Percentiles rank a stretch among this genome's conserved stretches.
These are phyloP conservation scores for Citrus sinensis DNA, from an alignment of 345 rosid species.

Conservation along the genomic window DNA sequence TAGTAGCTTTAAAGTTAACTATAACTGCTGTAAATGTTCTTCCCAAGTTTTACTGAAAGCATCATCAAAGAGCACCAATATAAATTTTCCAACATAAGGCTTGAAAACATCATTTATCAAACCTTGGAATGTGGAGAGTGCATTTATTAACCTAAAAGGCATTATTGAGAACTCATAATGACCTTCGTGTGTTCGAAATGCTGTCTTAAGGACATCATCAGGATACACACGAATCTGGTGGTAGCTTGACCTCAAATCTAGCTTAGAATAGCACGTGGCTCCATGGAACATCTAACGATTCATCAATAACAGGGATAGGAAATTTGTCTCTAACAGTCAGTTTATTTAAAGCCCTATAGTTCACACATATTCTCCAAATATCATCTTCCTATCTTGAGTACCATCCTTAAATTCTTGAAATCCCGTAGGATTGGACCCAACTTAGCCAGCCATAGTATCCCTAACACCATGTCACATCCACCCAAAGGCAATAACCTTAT, in stretches of 20 bases:
- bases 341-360: not conserved
- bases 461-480: not conserved
- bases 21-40: not conserved
- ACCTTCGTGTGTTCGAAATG: too few relatives aligned
- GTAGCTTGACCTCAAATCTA: not conserved
- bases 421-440: not conserved
- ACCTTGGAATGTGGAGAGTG: not conserved
- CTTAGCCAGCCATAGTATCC: not conserved
- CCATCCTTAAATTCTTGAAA: not conserved
- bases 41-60: not conserved
- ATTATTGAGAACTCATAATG: too few relatives aligned
- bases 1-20: not conserved
- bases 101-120: not conserved
- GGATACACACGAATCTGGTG: not conserved
- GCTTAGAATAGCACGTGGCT: not conserved
- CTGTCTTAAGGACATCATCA: not conserved
- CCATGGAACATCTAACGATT: not conserved
- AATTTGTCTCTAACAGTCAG: not conserved
- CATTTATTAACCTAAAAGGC: not conserved
- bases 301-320: not conserved
- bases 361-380: not conserved
- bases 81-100: not conserved
- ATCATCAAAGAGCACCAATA: not conserved
- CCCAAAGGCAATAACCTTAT: not conserved
- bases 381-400: not conserved